These are phyloP conservation scores for Nemania sp. DNA, from an alignment of 2,329 filamentous ascomycete genomes.

Conservation along the genomic window DNA sequence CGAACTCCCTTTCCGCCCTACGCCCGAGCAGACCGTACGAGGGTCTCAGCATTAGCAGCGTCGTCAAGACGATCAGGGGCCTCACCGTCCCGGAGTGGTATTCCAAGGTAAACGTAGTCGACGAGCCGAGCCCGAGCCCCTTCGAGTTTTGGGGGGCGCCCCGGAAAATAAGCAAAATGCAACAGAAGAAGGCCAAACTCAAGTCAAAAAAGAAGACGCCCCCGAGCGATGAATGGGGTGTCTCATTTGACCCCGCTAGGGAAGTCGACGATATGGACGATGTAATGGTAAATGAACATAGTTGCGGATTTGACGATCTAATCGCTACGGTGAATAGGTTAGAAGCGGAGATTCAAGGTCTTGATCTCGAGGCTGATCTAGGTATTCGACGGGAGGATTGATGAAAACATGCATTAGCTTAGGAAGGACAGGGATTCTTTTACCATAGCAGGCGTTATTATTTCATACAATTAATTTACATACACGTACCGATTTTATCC, in stretches of 20 bases:
- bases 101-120: not conserved
- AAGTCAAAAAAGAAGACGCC: slow-evolving; percentile 7
- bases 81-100: slow-evolving; percentile 28
- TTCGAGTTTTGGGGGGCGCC: slow-evolving; percentile 27
- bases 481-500: not conserved
- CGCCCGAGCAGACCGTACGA: slow-evolving; percentile 24
- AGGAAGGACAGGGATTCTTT: not conserved
- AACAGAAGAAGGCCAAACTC: slow-evolving; percentile 3
- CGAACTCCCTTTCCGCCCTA: slow-evolving; percentile 22
- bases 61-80: slow-evolving; percentile 15
- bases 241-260: not conserved
- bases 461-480: not conserved
- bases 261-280: slow-evolving; percentile 25
- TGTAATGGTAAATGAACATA: slow-evolving; percentile 18
- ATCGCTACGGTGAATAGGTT: slow-evolving; percentile 16
- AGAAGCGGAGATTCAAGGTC: slow-evolving; percentile 28
- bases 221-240: not conserved
- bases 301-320: slow-evolving; percentile 28
- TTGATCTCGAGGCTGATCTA: slow-evolving; percentile 25
- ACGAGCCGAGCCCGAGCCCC: slow-evolving; percentile 12
- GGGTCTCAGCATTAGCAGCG: slow-evolving; percentile 15
- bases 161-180: not conserved
- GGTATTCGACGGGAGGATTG: slow-evolving; percentile 6
- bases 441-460: not conserved
- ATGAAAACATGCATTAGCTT: not conserved